Evolutionary conservation across 2,329 filamentous ascomycete genomes (phyloP).

Genomic region (Scedosporium apiospermum): DNA sequence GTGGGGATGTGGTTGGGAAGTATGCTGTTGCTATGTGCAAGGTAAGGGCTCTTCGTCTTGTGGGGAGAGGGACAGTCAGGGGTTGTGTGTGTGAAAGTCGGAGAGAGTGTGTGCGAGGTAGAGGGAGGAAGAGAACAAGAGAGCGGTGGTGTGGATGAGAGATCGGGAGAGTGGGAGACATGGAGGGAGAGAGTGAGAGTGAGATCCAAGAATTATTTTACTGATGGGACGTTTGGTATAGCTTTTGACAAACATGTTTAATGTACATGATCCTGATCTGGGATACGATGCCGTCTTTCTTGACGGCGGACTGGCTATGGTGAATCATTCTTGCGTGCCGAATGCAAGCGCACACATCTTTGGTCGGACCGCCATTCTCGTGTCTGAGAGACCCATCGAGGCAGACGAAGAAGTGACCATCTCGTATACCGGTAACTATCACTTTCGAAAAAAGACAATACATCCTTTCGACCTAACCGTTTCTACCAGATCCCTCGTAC

Average conservation of each 20-base stretch:
- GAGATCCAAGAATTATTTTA: neutral
- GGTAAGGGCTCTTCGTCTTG: conserved; percentile 22
- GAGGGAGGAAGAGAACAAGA: neutral
- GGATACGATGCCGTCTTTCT: conserved; percentile 46
- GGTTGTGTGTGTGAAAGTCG: neutral
- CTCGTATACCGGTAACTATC: conserved; percentile 45
- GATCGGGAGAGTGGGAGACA: neutral
- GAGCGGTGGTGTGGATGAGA: neutral
- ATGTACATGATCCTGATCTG: conserved; percentile 42
- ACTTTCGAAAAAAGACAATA: neutral
- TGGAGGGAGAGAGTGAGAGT: conserved; percentile 1
- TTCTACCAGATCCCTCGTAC: conserved; percentile 33
- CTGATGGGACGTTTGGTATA: conserved; percentile 16
- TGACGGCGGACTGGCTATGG: conserved; percentile 46
- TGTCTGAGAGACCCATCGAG: conserved; percentile 38
- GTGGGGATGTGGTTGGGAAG: conserved; percentile 23
- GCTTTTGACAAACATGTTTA: conserved; percentile 55
- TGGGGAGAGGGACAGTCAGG: neutral
- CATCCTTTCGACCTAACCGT: neutral
- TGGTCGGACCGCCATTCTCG: conserved; percentile 39
- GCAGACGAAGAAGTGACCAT: conserved; percentile 49
- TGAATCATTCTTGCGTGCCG: conserved; percentile 53
- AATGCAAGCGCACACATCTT: conserved; percentile 49
- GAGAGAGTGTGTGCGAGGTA: neutral
- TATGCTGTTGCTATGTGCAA: conserved; percentile 44